Percentiles rank a stretch among this genome's conserved stretches.
Conservation (phyloP, 2,329 filamentous ascomycete species). For the Talaromyces verruculosus region DNA sequence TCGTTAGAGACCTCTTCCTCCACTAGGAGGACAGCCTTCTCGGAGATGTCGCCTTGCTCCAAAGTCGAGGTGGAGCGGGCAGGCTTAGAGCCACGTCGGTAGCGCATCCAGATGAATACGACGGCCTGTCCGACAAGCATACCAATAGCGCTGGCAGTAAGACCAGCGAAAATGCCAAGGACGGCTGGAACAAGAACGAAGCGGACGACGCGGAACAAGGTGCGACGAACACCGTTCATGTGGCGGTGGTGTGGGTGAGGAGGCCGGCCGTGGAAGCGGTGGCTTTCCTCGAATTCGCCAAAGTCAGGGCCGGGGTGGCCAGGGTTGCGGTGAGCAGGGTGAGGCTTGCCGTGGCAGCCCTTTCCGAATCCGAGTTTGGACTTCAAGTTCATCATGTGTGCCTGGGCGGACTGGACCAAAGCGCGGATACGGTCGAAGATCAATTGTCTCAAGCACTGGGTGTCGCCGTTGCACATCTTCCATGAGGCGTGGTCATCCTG, state of each 20-base stretch:
- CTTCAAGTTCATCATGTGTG: constrained; percentile 35
- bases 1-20: constrained; percentile 33
- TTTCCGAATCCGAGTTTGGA: constrained; percentile 30
- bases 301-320: background rate
- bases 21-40: constrained; percentile 45
- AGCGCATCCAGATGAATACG: constrained; percentile 47
- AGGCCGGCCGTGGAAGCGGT: constrained; percentile 24
- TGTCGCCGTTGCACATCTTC: constrained; percentile 44
- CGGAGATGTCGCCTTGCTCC: constrained; percentile 40
- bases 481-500: constrained; percentile 37
- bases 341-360: constrained; percentile 35
- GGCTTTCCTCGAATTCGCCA: constrained; percentile 12
- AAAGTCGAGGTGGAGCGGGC: constrained; percentile 30
- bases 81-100: constrained; percentile 33
- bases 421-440: constrained; percentile 41
- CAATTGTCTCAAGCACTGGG: constrained; percentile 41
- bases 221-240: constrained; percentile 38
- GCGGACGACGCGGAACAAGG: constrained; percentile 43
- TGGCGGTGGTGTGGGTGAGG: constrained; percentile 34
- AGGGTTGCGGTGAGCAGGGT: constrained; percentile 2
- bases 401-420: constrained; percentile 40
- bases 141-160: constrained; percentile 48
- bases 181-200: constrained; percentile 48
- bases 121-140: constrained; percentile 50
- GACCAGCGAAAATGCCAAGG: constrained; percentile 48